Evolutionary conservation across 257 asterid species (phyloP).

Genomic region (Echites panduratus): DNA sequence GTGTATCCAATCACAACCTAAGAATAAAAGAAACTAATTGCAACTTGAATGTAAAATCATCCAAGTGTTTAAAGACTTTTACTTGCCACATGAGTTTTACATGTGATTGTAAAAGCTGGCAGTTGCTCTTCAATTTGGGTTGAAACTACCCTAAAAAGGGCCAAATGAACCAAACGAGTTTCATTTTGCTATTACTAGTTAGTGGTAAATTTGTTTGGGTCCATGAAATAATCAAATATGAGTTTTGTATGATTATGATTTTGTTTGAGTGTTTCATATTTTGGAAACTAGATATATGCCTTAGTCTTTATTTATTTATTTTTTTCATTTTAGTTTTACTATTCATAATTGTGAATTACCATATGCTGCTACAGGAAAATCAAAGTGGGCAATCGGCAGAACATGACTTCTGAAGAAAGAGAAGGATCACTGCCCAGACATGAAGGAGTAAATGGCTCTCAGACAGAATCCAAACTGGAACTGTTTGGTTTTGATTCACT

Average conservation of each 20-base stretch:
- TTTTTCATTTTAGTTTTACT: not conserved
- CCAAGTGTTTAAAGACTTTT: not conserved
- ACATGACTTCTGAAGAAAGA: constrained; percentile 43
- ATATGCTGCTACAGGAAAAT: constrained; percentile 49
- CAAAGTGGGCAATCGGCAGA: constrained; percentile 33
- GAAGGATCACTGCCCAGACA: constrained; percentile 48
- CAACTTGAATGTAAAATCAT: not conserved
- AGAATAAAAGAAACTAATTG: not conserved
- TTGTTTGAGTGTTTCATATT: not conserved
- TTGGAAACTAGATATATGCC: not conserved
- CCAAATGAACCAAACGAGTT: not conserved
- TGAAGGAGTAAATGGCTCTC: constrained; percentile 54
- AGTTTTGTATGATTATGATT: not conserved
- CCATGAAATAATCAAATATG: not conserved
- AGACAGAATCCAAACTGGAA: constrained; percentile 78
- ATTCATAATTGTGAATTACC: constrained; percentile 15
- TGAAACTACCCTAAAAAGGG: not conserved
- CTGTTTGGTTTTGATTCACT: constrained; percentile 96
- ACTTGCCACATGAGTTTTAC: not conserved
- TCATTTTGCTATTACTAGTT: not conserved
- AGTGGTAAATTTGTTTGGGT: not conserved
- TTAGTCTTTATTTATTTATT: not conserved
- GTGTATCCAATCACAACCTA: too few relatives aligned
- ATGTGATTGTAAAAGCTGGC: not conserved
- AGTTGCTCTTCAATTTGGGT: not conserved